Evolutionary conservation across 2,329 filamentous ascomycete species (phyloP).

Genomic region (Aureobasidium subglaciale): DNA sequence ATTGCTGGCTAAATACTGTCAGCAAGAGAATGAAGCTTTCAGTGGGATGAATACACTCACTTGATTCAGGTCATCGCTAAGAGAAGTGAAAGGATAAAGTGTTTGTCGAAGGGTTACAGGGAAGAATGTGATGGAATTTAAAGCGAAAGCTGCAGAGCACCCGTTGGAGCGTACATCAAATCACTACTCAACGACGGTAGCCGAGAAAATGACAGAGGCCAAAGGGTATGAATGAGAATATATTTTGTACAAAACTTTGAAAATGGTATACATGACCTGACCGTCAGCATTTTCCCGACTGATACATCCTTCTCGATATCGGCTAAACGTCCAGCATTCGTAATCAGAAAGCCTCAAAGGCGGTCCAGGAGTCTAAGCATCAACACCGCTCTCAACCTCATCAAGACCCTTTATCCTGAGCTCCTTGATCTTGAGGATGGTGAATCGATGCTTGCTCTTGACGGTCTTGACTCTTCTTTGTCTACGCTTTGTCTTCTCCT

Average conservation of each 20-base stretch:
- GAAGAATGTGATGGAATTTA: too few relatives aligned
- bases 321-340: background rate
- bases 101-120: too few relatives aligned
- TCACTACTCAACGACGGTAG: too few relatives aligned
- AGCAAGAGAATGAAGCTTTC: too few relatives aligned
- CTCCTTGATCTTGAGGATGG: conserved; percentile 77
- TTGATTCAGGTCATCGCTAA: too few relatives aligned
- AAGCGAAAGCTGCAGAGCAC: too few relatives aligned
- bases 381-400: conserved; percentile 38
- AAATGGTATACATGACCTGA: background rate
- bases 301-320: background rate
- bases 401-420: conserved; percentile 58
- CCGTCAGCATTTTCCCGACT: background rate
- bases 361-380: background rate
- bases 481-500: conserved; percentile 58
- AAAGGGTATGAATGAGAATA: background rate
- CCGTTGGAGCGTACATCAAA: too few relatives aligned
- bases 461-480: conserved; percentile 62
- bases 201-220: too few relatives aligned
- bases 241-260: conserved; percentile 4
- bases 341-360: background rate
- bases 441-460: conserved; percentile 86
- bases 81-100: background rate
- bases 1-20: too few relatives aligned
- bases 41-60: background rate